phyloP scores from a whole-genome alignment of 768 basidiomycete genomes.

The Mycena latifolia region DNA sequence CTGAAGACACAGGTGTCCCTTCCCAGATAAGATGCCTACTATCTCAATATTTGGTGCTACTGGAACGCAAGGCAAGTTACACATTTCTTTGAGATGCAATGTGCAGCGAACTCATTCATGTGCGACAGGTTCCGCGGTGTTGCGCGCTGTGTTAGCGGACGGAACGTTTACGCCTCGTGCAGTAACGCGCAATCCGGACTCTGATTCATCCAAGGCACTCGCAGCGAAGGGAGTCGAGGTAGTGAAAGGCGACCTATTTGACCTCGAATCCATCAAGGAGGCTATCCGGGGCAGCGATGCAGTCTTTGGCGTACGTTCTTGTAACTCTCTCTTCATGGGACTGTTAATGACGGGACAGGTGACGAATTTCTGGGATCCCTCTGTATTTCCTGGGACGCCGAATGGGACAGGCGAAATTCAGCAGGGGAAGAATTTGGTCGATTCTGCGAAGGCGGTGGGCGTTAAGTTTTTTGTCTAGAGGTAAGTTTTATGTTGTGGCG shows the following conservation, averaged over 20 bases:
- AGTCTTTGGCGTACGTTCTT: constrained; percentile 34
- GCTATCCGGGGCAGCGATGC: constrained; percentile 35
- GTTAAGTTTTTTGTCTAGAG: constrained; percentile 48
- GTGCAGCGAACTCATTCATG: background rate
- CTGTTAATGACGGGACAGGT: constrained; percentile 34
- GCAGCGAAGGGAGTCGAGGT: constrained; percentile 28
- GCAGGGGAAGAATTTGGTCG: constrained; percentile 46
- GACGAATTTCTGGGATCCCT: constrained; percentile 42
- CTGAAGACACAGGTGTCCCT: no score
- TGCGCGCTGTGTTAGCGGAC: constrained; percentile 29
- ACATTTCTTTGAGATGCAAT: background rate
- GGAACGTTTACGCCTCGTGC: constrained; percentile 38
- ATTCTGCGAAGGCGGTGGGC: constrained; percentile 38
- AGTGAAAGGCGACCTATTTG: constrained; percentile 30
- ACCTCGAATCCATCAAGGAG: constrained; percentile 28
- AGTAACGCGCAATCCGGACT: constrained; percentile 29
- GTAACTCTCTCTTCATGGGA: background rate
- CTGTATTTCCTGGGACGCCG: constrained; percentile 32
- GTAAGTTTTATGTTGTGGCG: constrained; percentile 19
- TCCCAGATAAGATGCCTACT: no score
- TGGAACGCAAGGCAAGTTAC: constrained; percentile 6
- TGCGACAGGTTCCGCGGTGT: constrained; percentile 24
- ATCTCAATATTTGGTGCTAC: constrained; percentile 22
- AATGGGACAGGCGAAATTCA: constrained; percentile 35
- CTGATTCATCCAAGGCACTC: constrained; percentile 23